Conservation (phyloP, 106 monocot genomes). For the Allium cepa region DNA sequence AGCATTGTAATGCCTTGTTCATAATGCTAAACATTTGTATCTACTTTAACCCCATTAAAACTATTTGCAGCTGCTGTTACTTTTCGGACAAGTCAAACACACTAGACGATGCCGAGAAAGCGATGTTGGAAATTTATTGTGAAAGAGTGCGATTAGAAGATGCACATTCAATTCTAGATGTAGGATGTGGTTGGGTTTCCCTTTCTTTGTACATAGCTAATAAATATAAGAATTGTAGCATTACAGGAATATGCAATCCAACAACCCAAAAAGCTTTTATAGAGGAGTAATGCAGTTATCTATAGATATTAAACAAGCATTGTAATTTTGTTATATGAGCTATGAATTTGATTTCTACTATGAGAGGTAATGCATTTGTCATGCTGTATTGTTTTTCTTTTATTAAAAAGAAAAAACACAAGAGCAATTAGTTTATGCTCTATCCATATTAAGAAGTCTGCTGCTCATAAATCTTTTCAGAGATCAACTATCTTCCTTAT, state of each 20-base stretch:
- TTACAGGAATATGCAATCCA: constrained; percentile 93
- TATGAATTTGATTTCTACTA: no score
- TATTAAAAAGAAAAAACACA: no score
- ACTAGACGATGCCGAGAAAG: constrained; percentile 81
- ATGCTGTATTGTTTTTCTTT: no score
- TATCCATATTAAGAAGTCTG: no score
- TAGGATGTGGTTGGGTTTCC: constrained; percentile 97
- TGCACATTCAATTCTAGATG: constrained; percentile 70
- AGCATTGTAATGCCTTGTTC: no score
- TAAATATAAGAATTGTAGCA: constrained; percentile 57
- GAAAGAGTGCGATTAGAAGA: constrained; percentile 78
- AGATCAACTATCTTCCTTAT: no score
- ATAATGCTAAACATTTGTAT: no score
- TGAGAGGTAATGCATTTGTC: no score
- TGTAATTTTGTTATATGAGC: no score
- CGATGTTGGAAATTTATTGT: constrained; percentile 86
- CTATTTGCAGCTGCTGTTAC: constrained; percentile 92
- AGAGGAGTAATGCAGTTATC: constrained; percentile 74
- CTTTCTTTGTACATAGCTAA: constrained; percentile 69
- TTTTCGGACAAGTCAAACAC: constrained; percentile 54
- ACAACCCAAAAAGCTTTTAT: constrained; percentile 69
- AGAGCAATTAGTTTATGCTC: no score
- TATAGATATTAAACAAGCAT: constrained; percentile 57
- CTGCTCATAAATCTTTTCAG: no score
- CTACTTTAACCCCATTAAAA: no score